Evolutionary conservation across 2,329 filamentous ascomycete genomes (phyloP).

Genomic region (Clonostachys rhizophaga): DNA sequence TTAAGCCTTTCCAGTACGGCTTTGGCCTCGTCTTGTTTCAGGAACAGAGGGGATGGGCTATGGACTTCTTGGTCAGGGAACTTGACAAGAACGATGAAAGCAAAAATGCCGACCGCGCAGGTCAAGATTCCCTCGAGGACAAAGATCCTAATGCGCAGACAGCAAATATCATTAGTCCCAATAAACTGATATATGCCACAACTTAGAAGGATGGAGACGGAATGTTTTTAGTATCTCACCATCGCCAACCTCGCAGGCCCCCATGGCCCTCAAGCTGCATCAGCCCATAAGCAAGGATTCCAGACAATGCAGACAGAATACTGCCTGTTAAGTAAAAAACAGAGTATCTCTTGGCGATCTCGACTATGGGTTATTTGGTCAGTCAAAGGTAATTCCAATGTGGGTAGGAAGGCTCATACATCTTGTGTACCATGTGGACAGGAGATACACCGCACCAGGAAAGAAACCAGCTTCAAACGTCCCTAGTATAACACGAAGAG

Average conservation of each 20-base stretch:
- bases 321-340: slow-evolving; percentile 17
- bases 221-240: not conserved
- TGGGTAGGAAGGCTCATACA: not conserved
- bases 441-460: slow-evolving; percentile 2
- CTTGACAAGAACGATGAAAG: slow-evolving; percentile 16
- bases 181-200: no score
- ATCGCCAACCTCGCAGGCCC: slow-evolving; percentile 10
- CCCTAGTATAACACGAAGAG: slow-evolving; percentile 35
- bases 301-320: slow-evolving; percentile 12
- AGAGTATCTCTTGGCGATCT: slow-evolving; percentile 10
- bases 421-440: not conserved
- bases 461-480: slow-evolving; percentile 7
- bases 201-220: no score
- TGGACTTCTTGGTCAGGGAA: slow-evolving; percentile 7
- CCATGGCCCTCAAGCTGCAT: slow-evolving; percentile 11
- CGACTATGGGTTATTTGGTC: not conserved
- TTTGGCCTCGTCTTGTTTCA: slow-evolving; percentile 3
- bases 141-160: slow-evolving; percentile 5
- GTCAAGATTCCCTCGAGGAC: slow-evolving; percentile 16
- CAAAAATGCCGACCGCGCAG: slow-evolving; percentile 23
- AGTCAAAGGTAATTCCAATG: no score
- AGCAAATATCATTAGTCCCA: no score
- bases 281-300: slow-evolving; percentile 11
- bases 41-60: slow-evolving; percentile 1
- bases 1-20: slow-evolving; percentile 6